Base-by-base conservation (phyloP, 805 yeast genomes). In the Kuraishia piskuri region DNA sequence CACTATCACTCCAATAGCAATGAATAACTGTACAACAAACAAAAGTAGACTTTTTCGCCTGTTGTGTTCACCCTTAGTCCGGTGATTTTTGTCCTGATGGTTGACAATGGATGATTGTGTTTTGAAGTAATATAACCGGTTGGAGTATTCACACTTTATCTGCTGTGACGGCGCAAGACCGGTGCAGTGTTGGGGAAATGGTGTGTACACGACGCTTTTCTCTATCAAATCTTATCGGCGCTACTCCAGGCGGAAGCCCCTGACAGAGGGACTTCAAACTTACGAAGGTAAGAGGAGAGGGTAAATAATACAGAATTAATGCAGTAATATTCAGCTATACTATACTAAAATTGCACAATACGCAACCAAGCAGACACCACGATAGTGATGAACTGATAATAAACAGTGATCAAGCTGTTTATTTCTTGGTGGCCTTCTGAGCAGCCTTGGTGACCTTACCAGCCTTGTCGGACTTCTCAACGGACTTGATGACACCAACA, bases 361-460 rank as follows among this genome's bases (percentile, higher is more conserved):
- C 14, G 40, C 40, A 31, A 31, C 40, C 40, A 31, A 31, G 17
- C 40, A 31, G 40, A 31, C 40, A 31, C 14, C 40, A 31, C n/a
- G n/a, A n/a, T 31, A 10, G 17, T 31, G 40, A 31, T 31, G 40
- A 12, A 31, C 40, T 31, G 40, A 14, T 55, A 52, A 53, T 48
- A 22, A 52, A 20, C 52, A n/a, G 36, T 36, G 37, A 50, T 22
- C 50, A 59, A 55, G 49, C 51, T 57, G 60, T 69, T 79, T 83
- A 83, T 78, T 83, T 83, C 86, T 83, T 83, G 67, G 78, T 79
- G 72, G 89, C 89, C 84, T 84, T 84, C 64, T 75, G 76, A 75
- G 96, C 96, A 76, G 96, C 89, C 90, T 89, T 89, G 90, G 96
- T 88, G 69, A 88, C 94, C 90, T 89, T 88, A 79, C 90, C 91